phyloP scores from a whole-genome alignment of 225 moss, liverwort and hornwort species.

The Asterella californica region DNA sequence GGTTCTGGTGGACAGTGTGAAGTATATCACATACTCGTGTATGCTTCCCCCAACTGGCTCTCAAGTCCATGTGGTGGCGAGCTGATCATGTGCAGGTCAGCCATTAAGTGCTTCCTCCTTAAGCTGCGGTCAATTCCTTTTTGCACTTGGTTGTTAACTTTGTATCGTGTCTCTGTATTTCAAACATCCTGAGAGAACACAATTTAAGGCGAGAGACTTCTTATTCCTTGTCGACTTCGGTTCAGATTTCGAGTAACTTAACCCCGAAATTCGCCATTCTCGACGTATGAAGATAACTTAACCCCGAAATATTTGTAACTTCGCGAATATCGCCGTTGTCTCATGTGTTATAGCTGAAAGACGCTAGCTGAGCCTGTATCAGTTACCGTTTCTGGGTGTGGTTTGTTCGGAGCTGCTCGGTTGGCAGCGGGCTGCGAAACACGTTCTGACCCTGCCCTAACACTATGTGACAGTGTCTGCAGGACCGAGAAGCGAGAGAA shows the following conservation, averaged over 20 bases:
- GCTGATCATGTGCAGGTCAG: constrained; percentile 23
- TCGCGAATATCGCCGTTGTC: neutral
- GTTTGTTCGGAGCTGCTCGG: neutral
- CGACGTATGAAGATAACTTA: neutral
- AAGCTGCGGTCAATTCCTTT: neutral
- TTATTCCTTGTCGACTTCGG: neutral
- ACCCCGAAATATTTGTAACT: neutral
- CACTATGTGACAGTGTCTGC: neutral
- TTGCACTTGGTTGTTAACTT: neutral
- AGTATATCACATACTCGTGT: constrained; percentile 65
- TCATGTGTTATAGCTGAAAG: neutral
- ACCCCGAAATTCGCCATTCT: neutral
- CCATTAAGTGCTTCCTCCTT: neutral
- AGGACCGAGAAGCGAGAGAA: neutral
- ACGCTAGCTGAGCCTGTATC: neutral
- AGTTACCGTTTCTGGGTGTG: neutral
- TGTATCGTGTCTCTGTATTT: too few species aligned
- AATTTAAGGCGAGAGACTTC: neutral
- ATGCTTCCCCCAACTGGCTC: constrained; percentile 45
- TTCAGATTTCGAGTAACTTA: too few species aligned
- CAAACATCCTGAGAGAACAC: too few species aligned
- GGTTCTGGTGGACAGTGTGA: constrained; percentile 53
- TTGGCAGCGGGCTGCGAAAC: neutral
- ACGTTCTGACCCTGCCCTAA: neutral
- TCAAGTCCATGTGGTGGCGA: constrained; percentile 46